Evolutionary conservation across 2,329 filamentous ascomycete genomes (phyloP), one percentile per base, ranked within the genome.

Genomic region (Geosmithia flava): DNA sequence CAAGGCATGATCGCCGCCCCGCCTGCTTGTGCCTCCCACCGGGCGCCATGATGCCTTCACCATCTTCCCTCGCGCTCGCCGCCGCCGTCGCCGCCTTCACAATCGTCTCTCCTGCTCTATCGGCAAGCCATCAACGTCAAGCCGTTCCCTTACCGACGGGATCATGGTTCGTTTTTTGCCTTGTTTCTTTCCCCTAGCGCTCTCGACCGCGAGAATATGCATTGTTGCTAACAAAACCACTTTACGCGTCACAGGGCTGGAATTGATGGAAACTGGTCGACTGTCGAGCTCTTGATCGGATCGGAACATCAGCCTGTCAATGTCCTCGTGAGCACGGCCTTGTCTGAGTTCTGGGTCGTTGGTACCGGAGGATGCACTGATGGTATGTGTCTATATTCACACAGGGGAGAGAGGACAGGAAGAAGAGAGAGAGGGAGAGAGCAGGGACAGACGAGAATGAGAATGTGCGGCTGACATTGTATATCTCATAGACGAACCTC

Each of bases 341-440:
- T 81, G 42, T 85, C 85, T 37, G 83, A 87, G 61, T 80, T 83
- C 42, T 87, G 83, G 83, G 74, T 79, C 3, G 68, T 88, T 40
- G 71, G 80, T 47, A 66, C 72, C 1, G 68, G 71, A 50, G 81
- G 78, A 49, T 84, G 80, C 53, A 52, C 61, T 53, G 56, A 62
- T 42, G 67, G 74, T 75, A 69, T 56, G 69, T 66, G 23, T 27
- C 16, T 27, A 6, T 15, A 20, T 16, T 20, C 19, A 16, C 20
- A 16, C 20, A 20, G 16, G 16, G 6, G 3, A 6, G 7, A 6
- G 29, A 30, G 11, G 29, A 30, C n/a, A n/a, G n/a, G 29, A 30
- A 11, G 29, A 30, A 30, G 29, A 30, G 29, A 30, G 29, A 30
- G 29, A 30, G 29, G 29, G 11, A n/a, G n/a, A n/a, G n/a, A n/a